Evolutionary conservation across 179 eudicot genomes (phyloP), one percentile per base, ranked within the genome.

Genomic region (Silene noctiflora): DNA sequence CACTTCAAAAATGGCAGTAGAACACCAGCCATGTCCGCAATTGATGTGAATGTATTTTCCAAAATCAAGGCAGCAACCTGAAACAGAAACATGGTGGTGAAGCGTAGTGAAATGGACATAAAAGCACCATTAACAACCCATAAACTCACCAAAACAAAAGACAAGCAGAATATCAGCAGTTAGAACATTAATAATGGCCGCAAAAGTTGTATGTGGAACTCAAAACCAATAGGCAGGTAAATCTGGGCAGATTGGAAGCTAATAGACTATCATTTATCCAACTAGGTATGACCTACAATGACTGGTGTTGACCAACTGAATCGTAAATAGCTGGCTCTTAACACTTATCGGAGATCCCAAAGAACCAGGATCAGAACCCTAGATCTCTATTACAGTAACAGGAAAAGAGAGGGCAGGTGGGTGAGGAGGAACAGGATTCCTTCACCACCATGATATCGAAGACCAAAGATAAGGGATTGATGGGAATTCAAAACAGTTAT

Each of bases 11-110:
- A 89, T 8, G 98, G 98, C 60, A 94, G 73, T 44, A 94, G 80
- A 85, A 94, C 98, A 66, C 98, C 97, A 73, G 97, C 98, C 98
- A 94, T 92, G 81, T 94, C 98, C 76, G 91, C 83, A 72, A 94
- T 94, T 42, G 98, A 92, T 16, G 96, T 92, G 68, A 92, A 92
- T 75, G 97, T 92, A 72, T 91, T 92, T 80, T 92, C 97, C 84
- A 94, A 78, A 72, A 94, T 87, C 75, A 92, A 76, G 33, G 87
- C 92, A 75, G 94, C 86, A 25, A 94, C 92, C 97, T 94, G 85
- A 75, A 66, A 75, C 55, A 33, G 58, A 44, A 22, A 69, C 19
- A 10, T 69, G 72, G 19, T 4, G 73, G 58, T 69, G 31, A 24
- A 69, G 11, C 19, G 13, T 12, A 22, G 55, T 21, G n/a, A 69